A percentile compares a stretch with the other conserved stretches of the same genome.
phyloP scores from a whole-genome alignment of 2,329 filamentous ascomycete species.

The Sphaerulina musiva region DNA sequence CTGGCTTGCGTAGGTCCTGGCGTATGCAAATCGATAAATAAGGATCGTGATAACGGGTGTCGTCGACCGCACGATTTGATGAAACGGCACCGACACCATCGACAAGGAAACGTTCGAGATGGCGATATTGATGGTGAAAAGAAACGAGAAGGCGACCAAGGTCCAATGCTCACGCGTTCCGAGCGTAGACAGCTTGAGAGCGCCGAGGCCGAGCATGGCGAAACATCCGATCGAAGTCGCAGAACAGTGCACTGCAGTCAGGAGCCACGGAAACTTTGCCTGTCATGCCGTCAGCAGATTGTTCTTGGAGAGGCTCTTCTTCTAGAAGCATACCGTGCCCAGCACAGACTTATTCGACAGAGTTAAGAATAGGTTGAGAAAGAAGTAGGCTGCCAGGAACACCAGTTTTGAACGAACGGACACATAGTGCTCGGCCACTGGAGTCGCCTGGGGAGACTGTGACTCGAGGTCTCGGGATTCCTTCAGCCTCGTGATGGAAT shows the following conservation, averaged over 20 bases:
- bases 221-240: slow-evolving; percentile 53
- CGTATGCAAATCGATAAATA: slow-evolving; percentile 53
- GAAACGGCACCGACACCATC: slow-evolving; percentile 60
- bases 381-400: slow-evolving; percentile 41
- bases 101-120: slow-evolving; percentile 57
- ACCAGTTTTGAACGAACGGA: slow-evolving; percentile 22
- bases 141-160: slow-evolving; percentile 53
- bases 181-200: slow-evolving; percentile 50
- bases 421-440: slow-evolving; percentile 21
- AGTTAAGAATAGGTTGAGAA: slow-evolving; percentile 47
- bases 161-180: slow-evolving; percentile 49
- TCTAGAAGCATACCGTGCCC: slow-evolving; percentile 29
- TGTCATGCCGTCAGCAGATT: slow-evolving; percentile 4
- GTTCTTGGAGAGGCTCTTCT: not conserved
- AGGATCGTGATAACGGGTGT: slow-evolving; percentile 57
- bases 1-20: slow-evolving; percentile 48
- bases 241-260: slow-evolving; percentile 54
- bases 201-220: slow-evolving; percentile 46
- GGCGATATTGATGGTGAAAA: slow-evolving; percentile 59
- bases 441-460: slow-evolving; percentile 3
- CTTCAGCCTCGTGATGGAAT: slow-evolving; percentile 1
- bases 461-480: slow-evolving; percentile 8
- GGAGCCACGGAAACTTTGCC: slow-evolving; percentile 56
- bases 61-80: slow-evolving; percentile 58
- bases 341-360: slow-evolving; percentile 56